A percentile compares a stretch with the other conserved stretches of the same genome.
Conservation (phyloP, 257 asterid species). For the Solanum paucissectum region DNA sequence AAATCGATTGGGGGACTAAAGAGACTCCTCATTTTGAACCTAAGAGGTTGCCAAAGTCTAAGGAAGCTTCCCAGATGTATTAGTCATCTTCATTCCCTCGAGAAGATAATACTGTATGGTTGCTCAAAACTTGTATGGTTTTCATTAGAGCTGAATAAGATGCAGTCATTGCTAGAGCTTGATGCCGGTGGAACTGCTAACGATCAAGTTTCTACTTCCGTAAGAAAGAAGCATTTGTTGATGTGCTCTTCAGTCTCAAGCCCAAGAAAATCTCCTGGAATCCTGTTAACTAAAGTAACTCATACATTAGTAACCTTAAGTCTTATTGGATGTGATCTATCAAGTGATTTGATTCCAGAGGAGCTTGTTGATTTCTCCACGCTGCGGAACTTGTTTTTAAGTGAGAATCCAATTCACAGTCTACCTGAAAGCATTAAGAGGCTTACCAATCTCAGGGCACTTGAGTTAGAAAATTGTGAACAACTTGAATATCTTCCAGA, state of each 20-base stretch:
- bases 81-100: neutral
- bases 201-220: neutral
- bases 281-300: neutral
- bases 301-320: neutral
- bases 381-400: neutral
- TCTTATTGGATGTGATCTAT: neutral
- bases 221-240: neutral
- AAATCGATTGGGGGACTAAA: neutral
- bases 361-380: neutral
- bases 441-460: neutral
- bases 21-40: neutral
- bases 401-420: neutral
- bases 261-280: neutral
- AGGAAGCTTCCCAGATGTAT: neutral
- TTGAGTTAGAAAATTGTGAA: neutral
- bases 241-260: neutral
- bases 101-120: neutral
- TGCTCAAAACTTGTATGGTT: neutral
- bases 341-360: neutral
- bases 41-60: neutral
- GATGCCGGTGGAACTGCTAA: neutral
- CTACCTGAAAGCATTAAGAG: conserved; percentile 1
- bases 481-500: conserved; percentile 1
- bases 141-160: neutral
- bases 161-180: neutral